phyloP scores from a whole-genome alignment of 345 rosid species.

The Sapria himalayana region DNA sequence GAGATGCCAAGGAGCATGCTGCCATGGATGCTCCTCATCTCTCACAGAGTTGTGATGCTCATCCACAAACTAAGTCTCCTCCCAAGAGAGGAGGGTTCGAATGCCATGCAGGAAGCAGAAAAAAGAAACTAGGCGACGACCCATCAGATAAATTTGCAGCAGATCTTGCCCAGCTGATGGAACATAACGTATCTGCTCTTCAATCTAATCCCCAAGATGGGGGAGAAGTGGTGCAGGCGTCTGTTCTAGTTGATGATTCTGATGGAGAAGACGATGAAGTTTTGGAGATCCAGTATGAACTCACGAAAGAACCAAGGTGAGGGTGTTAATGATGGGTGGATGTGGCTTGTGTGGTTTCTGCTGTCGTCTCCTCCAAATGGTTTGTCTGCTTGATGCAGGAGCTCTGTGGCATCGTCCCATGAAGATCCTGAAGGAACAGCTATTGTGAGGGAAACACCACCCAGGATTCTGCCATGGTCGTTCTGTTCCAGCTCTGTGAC shows the following conservation, averaged over 20 bases:
- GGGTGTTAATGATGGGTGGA: too few species aligned
- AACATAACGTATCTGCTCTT: slow-evolving; percentile 12
- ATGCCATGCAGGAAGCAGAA: slow-evolving; percentile 12
- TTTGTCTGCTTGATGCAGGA: too few species aligned
- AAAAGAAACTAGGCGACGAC: slow-evolving; percentile 15
- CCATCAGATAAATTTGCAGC: too few species aligned
- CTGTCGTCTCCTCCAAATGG: too few species aligned
- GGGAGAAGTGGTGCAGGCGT: slow-evolving; percentile 13
- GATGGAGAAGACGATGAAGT: too few species aligned
- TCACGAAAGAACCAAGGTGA: too few species aligned
- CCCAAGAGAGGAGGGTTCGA: too few species aligned
- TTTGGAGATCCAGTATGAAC: too few species aligned
- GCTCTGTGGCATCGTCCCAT: slow-evolving; percentile 14
- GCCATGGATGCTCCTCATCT: slow-evolving; percentile 16
- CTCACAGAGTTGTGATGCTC: slow-evolving; percentile 11
- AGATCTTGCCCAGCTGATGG: too few species aligned
- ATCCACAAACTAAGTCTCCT: slow-evolving; percentile 11
- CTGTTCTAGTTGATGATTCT: slow-evolving; percentile 16
- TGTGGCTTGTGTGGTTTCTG: too few species aligned
- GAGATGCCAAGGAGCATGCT: slow-evolving; percentile 39
- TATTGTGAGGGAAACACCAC: slow-evolving; percentile 35
- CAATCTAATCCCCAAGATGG: slow-evolving; percentile 13
- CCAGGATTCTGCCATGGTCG: slow-evolving; percentile 12
- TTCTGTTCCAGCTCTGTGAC: slow-evolving; percentile 37
- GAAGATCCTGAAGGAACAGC: slow-evolving; percentile 36